These are phyloP conservation scores for Fraxinus excelsior DNA, from an alignment of 257 asterid genomes.

Conservation along the genomic window DNA sequence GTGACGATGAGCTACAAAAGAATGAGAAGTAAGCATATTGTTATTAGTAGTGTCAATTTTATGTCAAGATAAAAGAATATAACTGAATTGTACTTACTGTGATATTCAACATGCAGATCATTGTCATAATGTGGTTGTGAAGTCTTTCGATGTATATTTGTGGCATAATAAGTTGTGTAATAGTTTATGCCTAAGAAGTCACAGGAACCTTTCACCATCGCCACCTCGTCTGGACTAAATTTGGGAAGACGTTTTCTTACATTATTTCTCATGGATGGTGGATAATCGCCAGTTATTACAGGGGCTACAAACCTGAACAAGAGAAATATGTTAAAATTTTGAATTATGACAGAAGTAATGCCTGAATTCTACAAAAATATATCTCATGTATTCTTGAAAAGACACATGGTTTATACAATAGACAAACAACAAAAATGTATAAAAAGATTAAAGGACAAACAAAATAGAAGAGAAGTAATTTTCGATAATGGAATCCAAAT, in stretches of 20 bases:
- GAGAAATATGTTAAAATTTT: not conserved
- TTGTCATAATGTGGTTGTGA: constrained; percentile 5
- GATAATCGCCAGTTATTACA: constrained; percentile 31
- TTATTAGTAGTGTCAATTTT: not conserved
- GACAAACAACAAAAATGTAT: too few relatives aligned
- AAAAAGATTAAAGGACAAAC: not conserved
- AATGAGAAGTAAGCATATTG: not conserved
- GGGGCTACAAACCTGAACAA: constrained; percentile 26
- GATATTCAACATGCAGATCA: not conserved
- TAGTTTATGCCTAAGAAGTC: constrained; percentile 18
- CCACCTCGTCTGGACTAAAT: constrained; percentile 23
- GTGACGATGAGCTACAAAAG: not conserved
- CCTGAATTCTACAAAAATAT: too few relatives aligned
- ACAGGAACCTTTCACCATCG: constrained; percentile 17
- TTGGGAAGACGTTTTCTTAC: not conserved
- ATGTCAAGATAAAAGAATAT: not conserved
- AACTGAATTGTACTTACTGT: not conserved
- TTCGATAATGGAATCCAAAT: not conserved
- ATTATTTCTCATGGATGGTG: constrained; percentile 24
- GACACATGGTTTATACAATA: not conserved
- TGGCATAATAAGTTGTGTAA: too few relatives aligned
- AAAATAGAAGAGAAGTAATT: too few relatives aligned
- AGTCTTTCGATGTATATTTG: not conserved
- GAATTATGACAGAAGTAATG: too few relatives aligned
- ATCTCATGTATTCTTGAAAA: too few relatives aligned